These are phyloP conservation scores for Tulasnella sp. DNA, from an alignment of 768 basidiomycete genomes.

Conservation along the genomic window DNA sequence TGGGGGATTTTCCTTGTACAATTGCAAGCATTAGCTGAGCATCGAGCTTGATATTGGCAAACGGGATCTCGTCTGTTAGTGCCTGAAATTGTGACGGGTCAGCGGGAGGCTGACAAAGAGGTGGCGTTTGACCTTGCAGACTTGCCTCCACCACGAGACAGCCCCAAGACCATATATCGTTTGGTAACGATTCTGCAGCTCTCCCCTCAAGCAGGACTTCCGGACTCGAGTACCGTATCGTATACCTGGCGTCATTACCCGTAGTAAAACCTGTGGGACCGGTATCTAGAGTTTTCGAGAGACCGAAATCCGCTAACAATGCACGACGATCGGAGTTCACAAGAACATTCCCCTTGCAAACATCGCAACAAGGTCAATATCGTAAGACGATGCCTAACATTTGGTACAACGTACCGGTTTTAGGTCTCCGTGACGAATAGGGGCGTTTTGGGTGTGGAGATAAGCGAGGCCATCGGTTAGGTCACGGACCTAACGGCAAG, in stretches of 20 bases:
- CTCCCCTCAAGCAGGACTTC: not conserved
- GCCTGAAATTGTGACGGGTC: not conserved
- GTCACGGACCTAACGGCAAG: too few species aligned
- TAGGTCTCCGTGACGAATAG: too few species aligned
- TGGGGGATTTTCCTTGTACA: not conserved
- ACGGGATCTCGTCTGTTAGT: not conserved
- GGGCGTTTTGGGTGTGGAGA: too few species aligned
- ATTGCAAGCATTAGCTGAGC: not conserved
- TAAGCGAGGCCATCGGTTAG: too few species aligned
- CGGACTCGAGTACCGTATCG: not conserved
- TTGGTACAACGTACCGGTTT: not conserved
- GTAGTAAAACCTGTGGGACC: not conserved
- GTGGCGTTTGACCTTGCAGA: not conserved
- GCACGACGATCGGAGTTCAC: not conserved
- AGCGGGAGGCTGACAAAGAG: not conserved
- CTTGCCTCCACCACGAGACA: not conserved
- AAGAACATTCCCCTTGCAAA: not conserved
- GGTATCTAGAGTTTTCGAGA: not conserved
- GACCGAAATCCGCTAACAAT: not conserved
- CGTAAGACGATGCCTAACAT: not conserved
- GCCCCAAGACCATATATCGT: not conserved
- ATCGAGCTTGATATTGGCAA: not conserved
- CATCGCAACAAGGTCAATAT: not conserved
- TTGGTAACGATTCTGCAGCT: not conserved
- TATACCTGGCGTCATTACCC: not conserved